phyloP scores from a whole-genome alignment of 208 protist genomes.

The Crithidia bombi region DNA sequence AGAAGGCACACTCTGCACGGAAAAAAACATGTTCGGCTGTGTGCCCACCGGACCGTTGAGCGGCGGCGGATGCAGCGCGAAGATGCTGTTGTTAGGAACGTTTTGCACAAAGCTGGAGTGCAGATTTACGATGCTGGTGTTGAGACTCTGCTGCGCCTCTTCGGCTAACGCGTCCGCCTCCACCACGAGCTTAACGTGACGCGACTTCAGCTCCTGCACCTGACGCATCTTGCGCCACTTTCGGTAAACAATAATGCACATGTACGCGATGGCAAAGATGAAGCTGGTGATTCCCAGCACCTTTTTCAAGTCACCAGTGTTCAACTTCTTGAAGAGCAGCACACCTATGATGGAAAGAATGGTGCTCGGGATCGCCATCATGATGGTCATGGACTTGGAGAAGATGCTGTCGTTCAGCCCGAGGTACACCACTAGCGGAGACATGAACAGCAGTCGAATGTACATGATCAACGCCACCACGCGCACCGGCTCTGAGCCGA shows the following conservation, averaged over 20 bases:
- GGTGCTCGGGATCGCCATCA: conserved; percentile 62
- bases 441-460: conserved; percentile 62
- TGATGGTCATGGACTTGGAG: conserved; percentile 54
- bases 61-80: conserved; percentile 19
- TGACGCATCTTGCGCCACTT: conserved; percentile 39
- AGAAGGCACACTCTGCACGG: neutral
- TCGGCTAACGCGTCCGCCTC: conserved; percentile 52
- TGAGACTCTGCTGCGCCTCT: conserved; percentile 44
- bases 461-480: conserved; percentile 66
- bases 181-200: conserved; percentile 41
- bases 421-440: conserved; percentile 53
- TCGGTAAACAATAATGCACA: conserved; percentile 44
- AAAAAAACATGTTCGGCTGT: conserved; percentile 10
- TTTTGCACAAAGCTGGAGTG: conserved; percentile 51
- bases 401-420: conserved; percentile 59
- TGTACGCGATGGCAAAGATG: conserved; percentile 47
- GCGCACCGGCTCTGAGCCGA: conserved; percentile 44
- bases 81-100: conserved; percentile 45
- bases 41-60: neutral
- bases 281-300: conserved; percentile 55
- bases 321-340: conserved; percentile 38
- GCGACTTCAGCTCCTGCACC: conserved; percentile 37
- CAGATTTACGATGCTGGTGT: conserved; percentile 44
- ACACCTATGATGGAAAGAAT: conserved; percentile 54
- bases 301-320: conserved; percentile 31